Percentiles rank a stretch among this genome's conserved stretches.
phyloP scores from a whole-genome alignment of 2,329 filamentous ascomycete genomes.

The Botrytis medusae region DNA sequence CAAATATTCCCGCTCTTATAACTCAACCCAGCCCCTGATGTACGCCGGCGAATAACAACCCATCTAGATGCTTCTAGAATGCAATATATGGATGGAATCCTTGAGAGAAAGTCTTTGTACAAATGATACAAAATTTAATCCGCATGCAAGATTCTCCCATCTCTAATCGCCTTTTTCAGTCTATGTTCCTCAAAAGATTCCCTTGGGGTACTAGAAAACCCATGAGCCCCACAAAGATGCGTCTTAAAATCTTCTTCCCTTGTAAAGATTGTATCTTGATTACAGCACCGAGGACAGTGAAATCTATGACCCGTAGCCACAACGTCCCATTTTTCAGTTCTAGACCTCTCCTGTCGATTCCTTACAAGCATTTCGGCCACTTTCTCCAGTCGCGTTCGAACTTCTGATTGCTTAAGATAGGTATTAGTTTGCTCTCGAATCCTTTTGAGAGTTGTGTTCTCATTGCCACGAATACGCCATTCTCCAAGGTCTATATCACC shows the following conservation, averaged over 20 bases:
- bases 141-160: neutral
- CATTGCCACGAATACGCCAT: neutral
- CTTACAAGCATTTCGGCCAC: neutral
- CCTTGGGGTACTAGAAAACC: neutral
- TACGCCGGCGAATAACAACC: neutral
- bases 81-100: neutral
- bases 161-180: neutral
- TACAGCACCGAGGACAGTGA: neutral
- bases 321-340: neutral
- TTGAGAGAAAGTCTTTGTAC: neutral
- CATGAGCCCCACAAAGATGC: neutral
- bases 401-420: neutral
- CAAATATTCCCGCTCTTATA: neutral
- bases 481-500: constrained; percentile 1
- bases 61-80: neutral
- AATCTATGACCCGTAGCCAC: neutral
- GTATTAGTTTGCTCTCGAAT: neutral
- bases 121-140: neutral
- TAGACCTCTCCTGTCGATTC: constrained; percentile 5
- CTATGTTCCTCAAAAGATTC: neutral
- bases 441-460: neutral
- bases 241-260: neutral
- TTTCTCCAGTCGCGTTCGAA: neutral
- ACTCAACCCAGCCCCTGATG: neutral
- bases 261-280: neutral